Percentiles rank a stretch among this genome's conserved stretches.
Conservation (phyloP, 2,329 filamentous ascomycete genomes). For the Diaporthe sp. region DNA sequence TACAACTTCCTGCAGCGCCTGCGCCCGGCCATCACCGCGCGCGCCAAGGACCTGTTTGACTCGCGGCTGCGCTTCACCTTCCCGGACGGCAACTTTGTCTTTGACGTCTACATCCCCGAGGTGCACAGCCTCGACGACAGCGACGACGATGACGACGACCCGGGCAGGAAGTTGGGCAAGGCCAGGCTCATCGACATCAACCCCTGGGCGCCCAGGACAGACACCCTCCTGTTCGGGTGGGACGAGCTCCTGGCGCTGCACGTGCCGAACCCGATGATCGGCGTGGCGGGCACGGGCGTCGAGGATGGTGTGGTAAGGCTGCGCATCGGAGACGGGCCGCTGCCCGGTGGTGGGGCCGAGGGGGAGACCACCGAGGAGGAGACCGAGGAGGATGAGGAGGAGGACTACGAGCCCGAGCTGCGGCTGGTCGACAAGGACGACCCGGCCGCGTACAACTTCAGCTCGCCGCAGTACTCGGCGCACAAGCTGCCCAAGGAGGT, state of each 20-base stretch:
- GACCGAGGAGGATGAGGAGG: conserved; percentile 55
- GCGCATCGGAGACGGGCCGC: conserved; percentile 44
- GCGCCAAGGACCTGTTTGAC: conserved; percentile 83
- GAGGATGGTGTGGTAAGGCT: conserved; percentile 40
- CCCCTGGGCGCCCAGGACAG: conserved; percentile 91
- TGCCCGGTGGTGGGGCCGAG: conserved; percentile 51
- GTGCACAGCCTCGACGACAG: conserved; percentile 50
- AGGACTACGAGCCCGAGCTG: conserved; percentile 80
- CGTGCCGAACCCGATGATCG: conserved; percentile 69
- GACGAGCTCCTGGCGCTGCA: conserved; percentile 82
- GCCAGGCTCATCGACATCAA: conserved; percentile 95
- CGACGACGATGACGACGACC: conserved; percentile 57
- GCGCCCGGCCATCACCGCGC: conserved; percentile 73
- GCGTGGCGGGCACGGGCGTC: conserved; percentile 54
- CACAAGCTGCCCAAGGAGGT: conserved; percentile 97
- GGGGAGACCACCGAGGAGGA: conserved; percentile 46
- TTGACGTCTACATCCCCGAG: conserved; percentile 92
- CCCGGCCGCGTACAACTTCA: conserved; percentile 89
- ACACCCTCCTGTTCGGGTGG: conserved; percentile 92
- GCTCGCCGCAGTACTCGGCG: conserved; percentile 88
- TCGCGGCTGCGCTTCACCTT: conserved; percentile 81
- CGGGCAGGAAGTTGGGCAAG: conserved; percentile 70
- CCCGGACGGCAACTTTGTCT: conserved; percentile 85
- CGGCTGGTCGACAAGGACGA: conserved; percentile 86
- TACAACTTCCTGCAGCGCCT: conserved; percentile 82